phyloP scores from a whole-genome alignment of 768 basidiomycete species.

The Boletales sp. region DNA sequence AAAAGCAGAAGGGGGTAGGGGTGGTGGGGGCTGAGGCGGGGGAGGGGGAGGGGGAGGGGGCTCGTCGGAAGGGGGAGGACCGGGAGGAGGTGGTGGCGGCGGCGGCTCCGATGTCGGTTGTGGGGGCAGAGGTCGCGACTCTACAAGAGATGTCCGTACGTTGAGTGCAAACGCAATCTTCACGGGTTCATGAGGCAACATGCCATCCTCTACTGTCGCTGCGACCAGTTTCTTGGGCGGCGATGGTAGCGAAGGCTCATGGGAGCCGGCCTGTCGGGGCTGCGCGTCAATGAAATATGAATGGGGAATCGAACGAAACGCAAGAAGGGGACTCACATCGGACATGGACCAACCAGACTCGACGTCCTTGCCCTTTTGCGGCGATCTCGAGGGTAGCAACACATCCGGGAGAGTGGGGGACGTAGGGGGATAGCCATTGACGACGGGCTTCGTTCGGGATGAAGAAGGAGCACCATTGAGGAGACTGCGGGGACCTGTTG shows the following conservation, averaged over 20 bases:
- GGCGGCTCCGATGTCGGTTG: constrained; percentile 38
- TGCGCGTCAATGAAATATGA: constrained; percentile 11
- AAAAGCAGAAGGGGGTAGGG: constrained; percentile 30
- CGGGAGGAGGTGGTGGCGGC: constrained; percentile 33
- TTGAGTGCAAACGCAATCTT: constrained; percentile 32
- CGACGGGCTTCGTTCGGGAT: constrained; percentile 37
- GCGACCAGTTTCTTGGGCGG: constrained; percentile 12
- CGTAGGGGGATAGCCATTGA: constrained; percentile 40
- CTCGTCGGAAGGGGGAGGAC: constrained; percentile 27
- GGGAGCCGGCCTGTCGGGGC: constrained; percentile 13
- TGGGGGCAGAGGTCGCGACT: constrained; percentile 31
- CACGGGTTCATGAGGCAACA: constrained; percentile 29
- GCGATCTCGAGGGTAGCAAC: constrained; percentile 31
- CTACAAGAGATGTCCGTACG: constrained; percentile 22
- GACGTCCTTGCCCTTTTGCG: constrained; percentile 42
- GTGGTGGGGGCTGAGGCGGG: constrained; percentile 25
- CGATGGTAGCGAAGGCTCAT: constrained; percentile 9
- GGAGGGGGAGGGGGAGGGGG: constrained; percentile 28
- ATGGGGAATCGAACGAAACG: background rate
- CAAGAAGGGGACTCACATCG: constrained; percentile 28
- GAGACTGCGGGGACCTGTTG: constrained; percentile 65
- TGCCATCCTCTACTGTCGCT: constrained; percentile 29
- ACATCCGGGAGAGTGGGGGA: constrained; percentile 22
- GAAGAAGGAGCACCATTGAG: constrained; percentile 35
- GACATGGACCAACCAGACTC: constrained; percentile 35